Evolutionary conservation across 2,329 filamentous ascomycete species (phyloP), one percentile per base, ranked within the genome.

Genomic region (Aspergillus eucalypticola): DNA sequence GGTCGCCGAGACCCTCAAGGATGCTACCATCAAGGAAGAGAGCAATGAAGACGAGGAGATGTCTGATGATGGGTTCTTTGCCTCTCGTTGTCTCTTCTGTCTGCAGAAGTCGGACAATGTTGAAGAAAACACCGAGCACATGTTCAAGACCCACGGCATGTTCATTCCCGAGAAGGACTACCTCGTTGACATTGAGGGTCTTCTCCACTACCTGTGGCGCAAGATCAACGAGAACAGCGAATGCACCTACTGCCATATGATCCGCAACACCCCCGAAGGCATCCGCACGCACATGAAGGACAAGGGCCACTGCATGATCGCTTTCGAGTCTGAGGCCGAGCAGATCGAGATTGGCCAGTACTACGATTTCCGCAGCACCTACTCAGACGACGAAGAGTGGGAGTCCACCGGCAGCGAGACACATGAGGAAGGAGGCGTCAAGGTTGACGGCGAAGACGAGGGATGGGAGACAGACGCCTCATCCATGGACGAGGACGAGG

Each of bases 391-490:
- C 10, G 90, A 84, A 58, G 81, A 85, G 15, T 86, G 85, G 1
- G 85, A 86, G 5, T 86, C 88, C 13, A 79, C 76, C 13, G 51
- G 39, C 5, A 61, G 60, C 38, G 65, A 67, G 27, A 58, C 60
- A 29, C 68, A 78, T 49, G 76, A 78, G 11, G 79, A 79, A 53
- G 82, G 78, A 25, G 90, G 90, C 13, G 88, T 89, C 62, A 94
- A 90, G 74, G 81, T 83, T 69, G 80, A 81, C 54, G 81, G 84
- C 11, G 87, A 73, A 35, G 79, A 76, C 6, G 85, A 94, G 46
- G 92, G 91, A 48, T 98, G 95, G 94, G 95, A 99, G 78, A 97
- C 93, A 0, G 95, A 98, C 8, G 89, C 85, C n/a, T 96, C 93
- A 1, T 96, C 92, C 10, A 83, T 96, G 38, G 91, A 93, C 65